phyloP scores from a whole-genome alignment of 768 basidiomycete genomes.

The Lactarius sanguifluus region DNA sequence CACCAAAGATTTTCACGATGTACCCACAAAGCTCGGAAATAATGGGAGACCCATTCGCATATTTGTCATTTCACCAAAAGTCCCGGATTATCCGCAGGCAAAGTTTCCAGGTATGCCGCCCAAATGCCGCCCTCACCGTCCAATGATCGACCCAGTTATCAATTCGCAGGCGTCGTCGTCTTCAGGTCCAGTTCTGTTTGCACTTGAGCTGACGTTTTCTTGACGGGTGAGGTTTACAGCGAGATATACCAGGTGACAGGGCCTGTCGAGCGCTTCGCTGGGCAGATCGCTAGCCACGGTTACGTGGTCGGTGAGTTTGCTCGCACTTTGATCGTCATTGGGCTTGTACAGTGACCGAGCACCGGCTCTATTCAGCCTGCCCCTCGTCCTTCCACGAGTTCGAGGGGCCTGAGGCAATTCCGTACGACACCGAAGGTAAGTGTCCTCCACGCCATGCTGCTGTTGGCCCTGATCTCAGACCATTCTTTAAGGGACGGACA shows the following conservation, averaged over 20 bases:
- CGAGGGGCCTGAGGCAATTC: constrained; percentile 80
- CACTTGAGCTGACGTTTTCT: neutral
- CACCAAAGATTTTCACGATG: constrained; percentile 72
- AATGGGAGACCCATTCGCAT: constrained; percentile 69
- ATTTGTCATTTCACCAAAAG: constrained; percentile 75
- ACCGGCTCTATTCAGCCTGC: constrained; percentile 49
- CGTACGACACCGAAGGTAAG: constrained; percentile 82
- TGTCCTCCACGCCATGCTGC: neutral
- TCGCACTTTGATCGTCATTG: constrained; percentile 1
- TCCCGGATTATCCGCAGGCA: constrained; percentile 84
- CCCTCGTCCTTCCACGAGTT: constrained; percentile 93
- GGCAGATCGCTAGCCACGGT: constrained; percentile 85
- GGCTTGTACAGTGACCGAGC: neutral
- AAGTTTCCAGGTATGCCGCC: constrained; percentile 73
- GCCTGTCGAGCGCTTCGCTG: constrained; percentile 90
- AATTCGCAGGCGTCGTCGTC: constrained; percentile 66
- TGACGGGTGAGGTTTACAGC: constrained; percentile 40
- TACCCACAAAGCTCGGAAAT: constrained; percentile 65
- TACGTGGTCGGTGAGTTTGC: constrained; percentile 68
- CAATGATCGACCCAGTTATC: neutral
- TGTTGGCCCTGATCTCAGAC: neutral
- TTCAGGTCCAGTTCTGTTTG: constrained; percentile 54
- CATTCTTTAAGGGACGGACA: constrained; percentile 61
- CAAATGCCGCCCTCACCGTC: neutral
- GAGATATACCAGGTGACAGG: constrained; percentile 98